Conservation (phyloP, 1,139 yeast species). For the Kodamaea alishanica region DNA sequence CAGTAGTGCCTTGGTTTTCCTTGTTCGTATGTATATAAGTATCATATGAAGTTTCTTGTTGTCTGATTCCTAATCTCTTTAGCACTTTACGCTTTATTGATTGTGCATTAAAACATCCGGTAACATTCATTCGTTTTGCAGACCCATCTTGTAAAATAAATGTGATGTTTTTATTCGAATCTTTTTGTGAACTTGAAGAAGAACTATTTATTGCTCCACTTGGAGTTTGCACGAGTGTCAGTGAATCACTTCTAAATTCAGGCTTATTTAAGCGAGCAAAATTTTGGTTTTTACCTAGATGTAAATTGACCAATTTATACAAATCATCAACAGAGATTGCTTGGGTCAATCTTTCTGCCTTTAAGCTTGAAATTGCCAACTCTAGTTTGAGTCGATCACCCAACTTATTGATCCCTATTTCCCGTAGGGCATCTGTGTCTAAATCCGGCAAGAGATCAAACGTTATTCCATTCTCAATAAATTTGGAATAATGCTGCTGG, state of each 20-base stretch:
- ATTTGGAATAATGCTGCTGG: constrained; percentile 34
- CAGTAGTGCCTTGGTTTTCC: constrained; percentile 12
- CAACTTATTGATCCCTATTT: constrained; percentile 68
- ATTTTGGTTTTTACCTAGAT: constrained; percentile 8
- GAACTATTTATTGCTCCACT: constrained; percentile 1
- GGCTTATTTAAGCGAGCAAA: constrained; percentile 9
- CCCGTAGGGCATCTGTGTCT: constrained; percentile 66
- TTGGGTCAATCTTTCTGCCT: constrained; percentile 34
- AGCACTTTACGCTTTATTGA: constrained; percentile 71
- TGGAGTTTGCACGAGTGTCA: not conserved
- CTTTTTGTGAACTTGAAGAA: constrained; percentile 17
- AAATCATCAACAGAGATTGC: constrained; percentile 32
- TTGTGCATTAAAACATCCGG: constrained; percentile 79
- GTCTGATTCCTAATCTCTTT: constrained; percentile 53
- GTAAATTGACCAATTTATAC: constrained; percentile 23
- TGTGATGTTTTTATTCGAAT: constrained; percentile 49
- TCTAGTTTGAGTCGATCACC: constrained; percentile 79
- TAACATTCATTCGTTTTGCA: constrained; percentile 66
- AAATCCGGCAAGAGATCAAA: constrained; percentile 58
- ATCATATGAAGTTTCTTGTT: constrained; percentile 38
- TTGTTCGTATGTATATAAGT: constrained; percentile 31
- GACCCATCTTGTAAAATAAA: constrained; percentile 77
- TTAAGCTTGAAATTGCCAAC: constrained; percentile 46
- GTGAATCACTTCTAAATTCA: constrained; percentile 11
- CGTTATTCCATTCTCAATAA: constrained; percentile 52